Evolutionary conservation across 106 monocot genomes (phyloP), one percentile per base, ranked within the genome.

Genomic region (Acorus gramineus): DNA sequence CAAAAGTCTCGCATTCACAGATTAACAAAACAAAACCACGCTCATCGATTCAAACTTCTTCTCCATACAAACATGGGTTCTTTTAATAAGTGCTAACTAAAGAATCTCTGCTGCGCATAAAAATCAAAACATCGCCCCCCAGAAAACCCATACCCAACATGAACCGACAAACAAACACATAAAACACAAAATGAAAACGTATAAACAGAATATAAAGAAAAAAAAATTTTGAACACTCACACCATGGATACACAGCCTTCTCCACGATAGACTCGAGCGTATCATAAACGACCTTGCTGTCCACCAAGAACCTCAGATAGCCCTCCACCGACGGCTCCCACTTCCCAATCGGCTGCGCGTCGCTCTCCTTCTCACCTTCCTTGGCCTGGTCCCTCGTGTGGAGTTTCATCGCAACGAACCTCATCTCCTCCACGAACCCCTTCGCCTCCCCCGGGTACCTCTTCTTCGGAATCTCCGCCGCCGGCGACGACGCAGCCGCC

Each of bases 391-490:
- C 85, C 63, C 72, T 68, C 2, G 89, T 89, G 69, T 85, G 89
- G 74, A 89, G 69, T 70, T 69, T 76, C 89, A 85, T 89, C 9
- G 89, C 85, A 2, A 85, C 82, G 5, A 70, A 56, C 62, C 82
- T 61, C 89, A 85, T 82, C 85, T 85, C 84, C 2, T 82, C 85
- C 57, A 85, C 89, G 64, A 85, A 85, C 47, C 80, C 80, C 66
- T 74, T 80, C 59, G 53, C 56, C 50, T 66, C 75, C 7, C 70
- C 74, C 2, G 65, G 56, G 46, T 59, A 50, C 73, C 49, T 62
- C 63, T 79, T 77, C 66, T 11, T 64, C 11, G 79, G 60, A 67
- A 76, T 66, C 73, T 76, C 79, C 46, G 67, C 47, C 11, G 71
- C 28, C 8, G 80, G 50, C 44, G 70, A 59, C 28, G 51, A 42